phyloP scores from a whole-genome alignment of 352 stramenopile species.

The Globisporangium acanthophoron region DNA sequence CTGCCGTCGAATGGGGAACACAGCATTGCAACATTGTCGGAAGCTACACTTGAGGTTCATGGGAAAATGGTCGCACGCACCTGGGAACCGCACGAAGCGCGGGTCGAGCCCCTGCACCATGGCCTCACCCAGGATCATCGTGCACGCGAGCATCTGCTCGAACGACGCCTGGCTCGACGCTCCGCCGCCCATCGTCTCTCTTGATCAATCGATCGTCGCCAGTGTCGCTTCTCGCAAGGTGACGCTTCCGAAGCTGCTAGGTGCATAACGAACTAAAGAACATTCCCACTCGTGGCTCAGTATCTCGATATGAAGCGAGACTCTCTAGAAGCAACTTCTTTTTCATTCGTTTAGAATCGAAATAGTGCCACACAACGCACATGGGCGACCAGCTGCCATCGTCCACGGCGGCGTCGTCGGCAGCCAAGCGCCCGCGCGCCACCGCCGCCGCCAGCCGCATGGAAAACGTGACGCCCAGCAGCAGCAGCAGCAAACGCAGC shows the following conservation, averaged over 20 bases:
- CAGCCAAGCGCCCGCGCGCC: constrained; percentile 41
- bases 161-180: constrained; percentile 67
- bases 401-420: too few relatives aligned
- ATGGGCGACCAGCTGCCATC: not conserved
- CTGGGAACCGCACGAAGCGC: constrained; percentile 72
- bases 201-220: not conserved
- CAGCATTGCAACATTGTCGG: not conserved
- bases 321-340: not conserved
- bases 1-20: constrained; percentile 3
- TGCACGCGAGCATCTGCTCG: constrained; percentile 83
- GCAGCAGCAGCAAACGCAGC: constrained; percentile 10
- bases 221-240: too few relatives aligned
- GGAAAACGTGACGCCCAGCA: constrained; percentile 22
- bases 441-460: constrained; percentile 11
- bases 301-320: not conserved
- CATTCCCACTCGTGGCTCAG: too few relatives aligned
- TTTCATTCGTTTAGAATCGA: too few relatives aligned
- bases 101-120: constrained; percentile 79
- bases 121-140: constrained; percentile 76
- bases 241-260: not conserved
- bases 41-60: too few relatives aligned
- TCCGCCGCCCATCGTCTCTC: constrained; percentile 48
- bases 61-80: constrained; percentile 9
- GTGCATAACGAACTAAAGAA: too few relatives aligned
- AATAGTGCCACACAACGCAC: not conserved